These are phyloP conservation scores for Pseudozyma pruni DNA, from an alignment of 1,284 basidiomycete genomes.

Conservation along the genomic window DNA sequence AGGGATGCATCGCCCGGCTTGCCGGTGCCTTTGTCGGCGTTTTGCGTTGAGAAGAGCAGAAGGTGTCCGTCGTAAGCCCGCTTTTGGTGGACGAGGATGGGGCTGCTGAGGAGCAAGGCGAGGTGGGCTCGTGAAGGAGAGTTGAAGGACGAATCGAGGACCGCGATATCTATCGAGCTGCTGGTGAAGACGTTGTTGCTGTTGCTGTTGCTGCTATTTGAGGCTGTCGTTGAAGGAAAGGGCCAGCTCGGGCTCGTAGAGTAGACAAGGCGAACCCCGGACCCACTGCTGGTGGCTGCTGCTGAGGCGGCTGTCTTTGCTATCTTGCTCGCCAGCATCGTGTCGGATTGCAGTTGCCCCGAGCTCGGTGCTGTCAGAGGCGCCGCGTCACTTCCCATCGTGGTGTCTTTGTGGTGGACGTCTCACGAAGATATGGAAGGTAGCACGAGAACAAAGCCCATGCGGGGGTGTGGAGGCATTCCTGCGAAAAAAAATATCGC, in stretches of 20 bases:
- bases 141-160: constrained; percentile 94
- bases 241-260: constrained; percentile 35
- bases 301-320: constrained; percentile 22
- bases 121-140: constrained; percentile 89
- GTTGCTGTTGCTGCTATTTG: not conserved
- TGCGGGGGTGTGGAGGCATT: constrained; percentile 5
- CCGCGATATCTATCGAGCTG: constrained; percentile 67
- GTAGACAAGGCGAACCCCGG: constrained; percentile 46
- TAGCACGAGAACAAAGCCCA: not conserved
- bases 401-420: not conserved
- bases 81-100: constrained; percentile 58
- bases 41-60: constrained; percentile 84
- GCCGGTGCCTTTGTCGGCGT: constrained; percentile 83
- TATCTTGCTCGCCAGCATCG: constrained; percentile 19
- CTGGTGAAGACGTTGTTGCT: not conserved
- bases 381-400: constrained; percentile 6
- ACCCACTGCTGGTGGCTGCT: constrained; percentile 5
- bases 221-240: constrained; percentile 4
- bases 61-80: constrained; percentile 78
- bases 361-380: not conserved
- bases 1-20: constrained; percentile 74
- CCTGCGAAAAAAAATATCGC: constrained; percentile 4
- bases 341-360: constrained; percentile 9
- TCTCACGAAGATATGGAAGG: not conserved
- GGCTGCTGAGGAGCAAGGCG: constrained; percentile 75